phyloP scores from a whole-genome alignment of 1,139 yeast genomes.

The Kluyveromyces marxianus region DNA sequence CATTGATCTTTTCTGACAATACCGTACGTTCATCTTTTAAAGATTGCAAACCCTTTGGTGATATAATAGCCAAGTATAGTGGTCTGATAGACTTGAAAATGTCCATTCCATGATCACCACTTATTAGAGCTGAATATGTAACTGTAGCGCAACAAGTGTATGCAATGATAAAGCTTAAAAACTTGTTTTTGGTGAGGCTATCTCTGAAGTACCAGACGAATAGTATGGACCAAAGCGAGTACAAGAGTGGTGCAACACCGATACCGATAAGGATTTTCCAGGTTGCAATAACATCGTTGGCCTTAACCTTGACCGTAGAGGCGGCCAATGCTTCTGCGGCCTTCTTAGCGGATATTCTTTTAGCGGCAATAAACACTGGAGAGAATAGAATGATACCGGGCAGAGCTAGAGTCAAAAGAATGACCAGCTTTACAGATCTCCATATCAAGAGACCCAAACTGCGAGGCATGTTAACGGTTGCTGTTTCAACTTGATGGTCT shows the following conservation, averaged over 20 bases:
- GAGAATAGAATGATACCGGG: conserved; percentile 83
- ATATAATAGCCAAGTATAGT: conserved; percentile 61
- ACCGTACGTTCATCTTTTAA: conserved; percentile 49
- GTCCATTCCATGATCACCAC: conserved; percentile 93
- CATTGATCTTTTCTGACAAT: conserved; percentile 54
- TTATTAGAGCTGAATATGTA: conserved; percentile 78
- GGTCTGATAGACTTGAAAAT: conserved; percentile 78
- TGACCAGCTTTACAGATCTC: conserved; percentile 46
- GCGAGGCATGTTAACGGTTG: conserved; percentile 42
- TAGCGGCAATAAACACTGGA: conserved; percentile 80
- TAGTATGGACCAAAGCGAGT: conserved; percentile 67
- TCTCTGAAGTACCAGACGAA: conserved; percentile 39
- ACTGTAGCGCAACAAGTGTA: conserved; percentile 47
- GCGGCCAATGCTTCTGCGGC: conserved; percentile 77
- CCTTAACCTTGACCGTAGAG: conserved; percentile 83
- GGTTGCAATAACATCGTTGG: conserved; percentile 88
- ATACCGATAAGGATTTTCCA: conserved; percentile 90
- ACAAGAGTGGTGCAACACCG: conserved; percentile 82
- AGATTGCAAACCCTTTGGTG: conserved; percentile 45
- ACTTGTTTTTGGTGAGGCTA: conserved; percentile 19
- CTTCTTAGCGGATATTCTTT: conserved; percentile 60
- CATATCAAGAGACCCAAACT: conserved; percentile 43
- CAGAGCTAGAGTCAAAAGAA: conserved; percentile 55
- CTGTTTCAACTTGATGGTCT: conserved; percentile 81
- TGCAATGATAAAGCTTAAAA: conserved; percentile 27